These are phyloP conservation scores for Westerdykella sp. DNA, from an alignment of 2,329 filamentous ascomycete genomes.

Conservation along the genomic window DNA sequence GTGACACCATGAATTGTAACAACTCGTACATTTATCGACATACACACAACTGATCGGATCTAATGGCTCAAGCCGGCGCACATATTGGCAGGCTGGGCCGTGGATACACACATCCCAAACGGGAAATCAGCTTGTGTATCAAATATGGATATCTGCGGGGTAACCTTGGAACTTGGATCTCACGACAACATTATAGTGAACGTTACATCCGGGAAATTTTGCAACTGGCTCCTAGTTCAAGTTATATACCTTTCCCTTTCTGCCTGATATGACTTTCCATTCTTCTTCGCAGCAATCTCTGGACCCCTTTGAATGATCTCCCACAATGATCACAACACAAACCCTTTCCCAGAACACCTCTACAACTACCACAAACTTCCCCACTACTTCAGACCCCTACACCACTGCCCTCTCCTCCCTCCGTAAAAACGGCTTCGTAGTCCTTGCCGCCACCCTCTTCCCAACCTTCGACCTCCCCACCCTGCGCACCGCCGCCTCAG, in stretches of 20 bases:
- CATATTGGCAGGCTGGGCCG: neutral
- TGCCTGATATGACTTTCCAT: no score
- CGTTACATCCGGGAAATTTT: neutral
- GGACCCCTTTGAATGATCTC: no score
- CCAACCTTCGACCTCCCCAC: slow-evolving; percentile 43
- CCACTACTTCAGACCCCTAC: slow-evolving; percentile 16
- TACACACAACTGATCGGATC: no score
- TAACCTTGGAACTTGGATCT: neutral
- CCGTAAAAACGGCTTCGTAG: slow-evolving; percentile 67
- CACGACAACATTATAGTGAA: neutral
- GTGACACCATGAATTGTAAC: slow-evolving; percentile 13
- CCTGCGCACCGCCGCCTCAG: slow-evolving; percentile 55
- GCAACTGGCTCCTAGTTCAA: neutral
- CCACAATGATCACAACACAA: no score
- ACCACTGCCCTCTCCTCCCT: slow-evolving; percentile 48
- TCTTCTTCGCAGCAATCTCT: no score
- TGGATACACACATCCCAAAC: neutral
- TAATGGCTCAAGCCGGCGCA: no score
- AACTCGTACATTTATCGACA: neutral
- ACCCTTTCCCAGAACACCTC: no score
- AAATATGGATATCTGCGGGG: no score
- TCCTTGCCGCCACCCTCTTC: slow-evolving; percentile 60
- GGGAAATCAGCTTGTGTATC: no score
- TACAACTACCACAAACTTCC: no score
- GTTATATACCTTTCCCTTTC: neutral